phyloP scores from a whole-genome alignment of 2,329 filamentous ascomycete genomes.

The Monilinia vaccinii-corymbosi region DNA sequence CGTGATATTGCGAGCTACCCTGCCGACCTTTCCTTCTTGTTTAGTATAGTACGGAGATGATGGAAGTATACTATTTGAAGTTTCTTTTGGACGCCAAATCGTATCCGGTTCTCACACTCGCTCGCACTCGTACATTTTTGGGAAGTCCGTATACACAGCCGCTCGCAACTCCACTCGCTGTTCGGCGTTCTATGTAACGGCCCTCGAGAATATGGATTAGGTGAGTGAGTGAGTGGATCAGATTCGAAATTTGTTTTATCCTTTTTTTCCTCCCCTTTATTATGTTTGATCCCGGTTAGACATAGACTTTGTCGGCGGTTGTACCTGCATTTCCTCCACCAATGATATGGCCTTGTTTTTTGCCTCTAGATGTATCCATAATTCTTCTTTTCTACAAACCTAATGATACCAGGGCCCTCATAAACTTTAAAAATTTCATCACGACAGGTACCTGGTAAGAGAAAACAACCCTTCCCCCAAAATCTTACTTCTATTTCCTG shows the following conservation, averaged over 20 bases:
- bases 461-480: not conserved
- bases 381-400: not conserved
- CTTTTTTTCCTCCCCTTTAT: not conserved
- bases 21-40: not conserved
- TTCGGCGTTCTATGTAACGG: not conserved
- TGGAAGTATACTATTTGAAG: not conserved
- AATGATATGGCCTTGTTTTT: not conserved
- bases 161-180: not conserved
- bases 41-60: not conserved
- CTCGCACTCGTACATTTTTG: not conserved
- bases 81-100: not conserved
- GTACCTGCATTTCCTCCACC: conserved; percentile 11
- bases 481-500: not conserved
- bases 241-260: conserved; percentile 3
- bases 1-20: not conserved
- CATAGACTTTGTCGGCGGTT: not conserved
- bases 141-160: not conserved
- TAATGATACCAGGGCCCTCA: not conserved
- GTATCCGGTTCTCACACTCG: not conserved
- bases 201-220: not conserved
- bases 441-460: not conserved
- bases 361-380: not conserved
- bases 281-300: not conserved
- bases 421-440: not conserved
- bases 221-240: not conserved